Evolutionary conservation across 768 basidiomycete species (phyloP).

Genomic region (Leccinum subgranulosum): DNA sequence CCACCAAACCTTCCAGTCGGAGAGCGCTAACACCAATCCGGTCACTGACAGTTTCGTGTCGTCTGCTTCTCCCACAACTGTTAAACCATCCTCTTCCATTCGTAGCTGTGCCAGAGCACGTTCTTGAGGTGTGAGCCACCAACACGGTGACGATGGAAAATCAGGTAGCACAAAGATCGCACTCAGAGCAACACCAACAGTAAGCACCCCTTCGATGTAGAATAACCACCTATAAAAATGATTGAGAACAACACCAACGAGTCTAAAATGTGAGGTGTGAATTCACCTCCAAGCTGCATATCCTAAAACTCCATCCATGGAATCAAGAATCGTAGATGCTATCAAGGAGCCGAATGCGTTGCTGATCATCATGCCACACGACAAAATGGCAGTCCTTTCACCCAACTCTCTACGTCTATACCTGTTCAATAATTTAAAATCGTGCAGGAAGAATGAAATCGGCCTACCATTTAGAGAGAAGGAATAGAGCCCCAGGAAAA

Average conservation of each 20-base stretch:
- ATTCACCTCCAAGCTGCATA: slow-evolving; percentile 69
- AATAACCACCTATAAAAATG: slow-evolving; percentile 61
- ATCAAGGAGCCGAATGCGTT: slow-evolving; percentile 83
- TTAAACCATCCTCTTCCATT: slow-evolving; percentile 64
- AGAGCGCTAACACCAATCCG: slow-evolving; percentile 58
- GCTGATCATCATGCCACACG: slow-evolving; percentile 70
- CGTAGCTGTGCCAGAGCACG: slow-evolving; percentile 53
- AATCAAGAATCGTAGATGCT: slow-evolving; percentile 69
- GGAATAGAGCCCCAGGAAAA: slow-evolving; percentile 59
- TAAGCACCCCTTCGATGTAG: slow-evolving; percentile 62
- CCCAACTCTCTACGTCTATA: slow-evolving; percentile 73
- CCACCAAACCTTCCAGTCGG: slow-evolving; percentile 86
- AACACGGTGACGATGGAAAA: slow-evolving; percentile 57
- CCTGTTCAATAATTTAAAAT: slow-evolving; percentile 47
- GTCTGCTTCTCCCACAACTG: slow-evolving; percentile 46
- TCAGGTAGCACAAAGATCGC: slow-evolving; percentile 71
- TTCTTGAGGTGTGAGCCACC: slow-evolving; percentile 62
- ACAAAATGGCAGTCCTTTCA: slow-evolving; percentile 61
- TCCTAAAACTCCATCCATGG: slow-evolving; percentile 68
- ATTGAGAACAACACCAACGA: neutral
- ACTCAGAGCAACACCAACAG: slow-evolving; percentile 44
- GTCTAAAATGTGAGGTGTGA: neutral
- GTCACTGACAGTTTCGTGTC: slow-evolving; percentile 26
- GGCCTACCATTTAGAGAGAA: slow-evolving; percentile 34
- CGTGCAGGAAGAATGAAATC: slow-evolving; percentile 28